Evolutionary conservation across 192 early-diverging fungal genomes (phyloP), one percentile per base, ranked within the genome.

Genomic region (Powellomyces hirtus): DNA sequence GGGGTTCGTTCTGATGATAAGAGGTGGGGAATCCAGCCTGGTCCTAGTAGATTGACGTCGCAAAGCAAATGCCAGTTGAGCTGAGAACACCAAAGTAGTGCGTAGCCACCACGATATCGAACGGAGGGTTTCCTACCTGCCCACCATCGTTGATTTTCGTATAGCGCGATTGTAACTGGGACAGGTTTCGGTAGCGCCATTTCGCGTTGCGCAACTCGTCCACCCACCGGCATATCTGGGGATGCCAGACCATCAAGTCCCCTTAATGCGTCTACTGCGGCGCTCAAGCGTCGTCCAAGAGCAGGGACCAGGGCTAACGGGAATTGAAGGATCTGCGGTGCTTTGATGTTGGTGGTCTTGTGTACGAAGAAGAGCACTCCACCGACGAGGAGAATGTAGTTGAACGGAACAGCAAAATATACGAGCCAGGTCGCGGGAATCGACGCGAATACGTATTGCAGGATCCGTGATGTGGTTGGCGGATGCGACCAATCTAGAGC

Each of bases 111-210:
- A n/a, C n/a, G n/a, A n/a, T n/a, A n/a, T n/a, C n/a, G n/a, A n/a
- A n/a, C n/a, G 6, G 31, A 14, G 42, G n/a, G 33, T 29, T 1
- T 31, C 46, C 38, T 42, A 79, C 74, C 79, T 13, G 86, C 76
- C 87, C 87, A 91, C 89, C 89, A 91, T 31, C 90, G 80, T 74
- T 91, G 86, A 77, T 91, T 89, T 77, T 91, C 88, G 71, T 78
- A 89, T 1, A 86, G 64, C 7, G 57, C 38, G 24, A 77, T 67
- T 34, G 68, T 36, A 34, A 40, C 44, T 1, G 59, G 36, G 13
- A 16, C 36, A 10, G 59, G 36, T 3, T 56, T 2, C 53, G 59
- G 40, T 38, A 38, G 56, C 59, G n/a, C n/a, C n/a, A n/a, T n/a
- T n/a, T 4, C 42, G 24, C n/a, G 16, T 16, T 30, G n/a, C 4